Conservation (phyloP, 768 basidiomycete species). For the Lactarius deliciosus region DNA sequence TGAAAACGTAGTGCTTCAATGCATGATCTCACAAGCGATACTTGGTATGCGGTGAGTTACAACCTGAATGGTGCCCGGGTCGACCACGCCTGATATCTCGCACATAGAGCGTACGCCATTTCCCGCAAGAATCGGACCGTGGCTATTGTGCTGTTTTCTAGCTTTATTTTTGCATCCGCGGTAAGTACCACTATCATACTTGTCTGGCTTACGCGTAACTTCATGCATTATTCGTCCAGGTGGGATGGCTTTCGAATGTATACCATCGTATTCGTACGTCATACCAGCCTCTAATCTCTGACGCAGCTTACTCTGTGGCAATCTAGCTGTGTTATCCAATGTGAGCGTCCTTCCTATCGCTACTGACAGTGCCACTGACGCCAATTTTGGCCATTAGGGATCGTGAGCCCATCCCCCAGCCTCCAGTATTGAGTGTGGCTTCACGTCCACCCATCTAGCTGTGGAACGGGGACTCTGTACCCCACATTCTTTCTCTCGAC, state of each 20-base stretch:
- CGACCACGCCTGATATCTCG: not conserved
- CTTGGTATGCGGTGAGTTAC: conserved; percentile 52
- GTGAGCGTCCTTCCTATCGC: not conserved
- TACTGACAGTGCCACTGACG: not conserved
- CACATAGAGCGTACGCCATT: conserved; percentile 53
- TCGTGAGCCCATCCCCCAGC: conserved; percentile 34
- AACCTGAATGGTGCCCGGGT: not conserved
- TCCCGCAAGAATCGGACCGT: conserved; percentile 46
- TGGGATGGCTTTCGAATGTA: conserved; percentile 59
- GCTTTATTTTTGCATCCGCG: conserved; percentile 45
- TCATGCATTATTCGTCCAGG: conserved; percentile 31
- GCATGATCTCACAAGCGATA: conserved; percentile 63
- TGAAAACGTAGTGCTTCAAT: conserved; percentile 52
- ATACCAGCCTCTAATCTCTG: conserved; percentile 10
- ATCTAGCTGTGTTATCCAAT: conserved; percentile 13
- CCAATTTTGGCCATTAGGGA: conserved; percentile 33
- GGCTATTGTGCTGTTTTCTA: conserved; percentile 40
- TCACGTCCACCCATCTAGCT: conserved; percentile 40
- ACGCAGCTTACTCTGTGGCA: conserved; percentile 21
- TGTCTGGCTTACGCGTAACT: not conserved
- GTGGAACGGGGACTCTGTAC: conserved; percentile 41
- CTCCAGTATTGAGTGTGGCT: not conserved
- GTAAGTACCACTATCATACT: conserved; percentile 41
- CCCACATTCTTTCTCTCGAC: conserved; percentile 38
- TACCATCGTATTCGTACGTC: conserved; percentile 49